Conservation (phyloP, 148 eudicot genomes). For the Chenopodium berlandieri region DNA sequence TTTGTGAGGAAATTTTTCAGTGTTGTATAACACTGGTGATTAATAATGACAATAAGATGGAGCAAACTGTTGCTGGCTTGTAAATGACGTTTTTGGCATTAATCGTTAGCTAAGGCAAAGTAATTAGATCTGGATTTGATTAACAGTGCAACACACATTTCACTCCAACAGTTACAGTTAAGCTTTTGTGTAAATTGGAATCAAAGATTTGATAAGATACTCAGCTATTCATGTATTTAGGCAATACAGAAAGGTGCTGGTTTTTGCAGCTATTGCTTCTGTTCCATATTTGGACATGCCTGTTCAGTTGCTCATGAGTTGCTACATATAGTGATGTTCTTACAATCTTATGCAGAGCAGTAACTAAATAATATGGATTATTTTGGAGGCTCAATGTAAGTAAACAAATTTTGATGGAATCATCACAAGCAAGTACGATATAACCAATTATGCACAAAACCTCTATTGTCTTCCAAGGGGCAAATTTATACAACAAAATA, state of each 20-base stretch:
- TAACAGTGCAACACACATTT: background rate
- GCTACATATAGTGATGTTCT: background rate
- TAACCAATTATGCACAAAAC: background rate
- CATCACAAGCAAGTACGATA: background rate
- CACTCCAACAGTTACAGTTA: background rate
- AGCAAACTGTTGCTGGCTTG: constrained; percentile 8
- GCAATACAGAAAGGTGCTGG: too few species aligned
- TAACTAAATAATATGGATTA: too few species aligned
- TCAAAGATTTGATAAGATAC: background rate
- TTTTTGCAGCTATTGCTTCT: too few species aligned
- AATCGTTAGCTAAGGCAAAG: too few species aligned
- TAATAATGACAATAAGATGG: constrained; percentile 12
- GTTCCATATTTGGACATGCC: too few species aligned
- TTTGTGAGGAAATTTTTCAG: background rate
- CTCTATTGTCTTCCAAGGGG: background rate
- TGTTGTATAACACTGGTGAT: background rate
- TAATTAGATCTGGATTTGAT: too few species aligned
- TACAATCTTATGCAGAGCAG: too few species aligned
- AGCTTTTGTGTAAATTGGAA: background rate
- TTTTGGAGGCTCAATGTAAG: too few species aligned
- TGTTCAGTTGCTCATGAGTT: background rate
- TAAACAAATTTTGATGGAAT: background rate
- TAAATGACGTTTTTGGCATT: background rate
- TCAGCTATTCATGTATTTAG: background rate
- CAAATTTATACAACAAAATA: background rate